A percentile compares a stretch with the other conserved stretches of the same genome.
Conservation (phyloP, 1,284 basidiomycete genomes). For the Ustilago curta region DNA sequence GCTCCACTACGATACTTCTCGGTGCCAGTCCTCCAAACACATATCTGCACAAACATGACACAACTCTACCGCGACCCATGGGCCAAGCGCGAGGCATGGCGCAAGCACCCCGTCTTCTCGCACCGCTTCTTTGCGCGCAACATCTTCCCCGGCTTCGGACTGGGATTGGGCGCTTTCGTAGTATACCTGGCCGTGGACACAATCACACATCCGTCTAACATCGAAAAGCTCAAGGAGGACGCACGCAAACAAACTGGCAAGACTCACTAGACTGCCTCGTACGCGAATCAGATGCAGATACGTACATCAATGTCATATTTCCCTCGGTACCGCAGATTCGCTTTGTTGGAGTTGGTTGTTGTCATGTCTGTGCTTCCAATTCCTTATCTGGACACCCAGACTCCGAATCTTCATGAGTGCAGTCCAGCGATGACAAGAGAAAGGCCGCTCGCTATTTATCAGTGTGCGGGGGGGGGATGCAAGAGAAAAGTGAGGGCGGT, state of each 20-base stretch:
- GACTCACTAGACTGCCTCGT: slow-evolving; percentile 15
- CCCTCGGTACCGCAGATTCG: not conserved
- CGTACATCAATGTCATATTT: slow-evolving; percentile 9
- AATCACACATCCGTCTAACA: slow-evolving; percentile 62
- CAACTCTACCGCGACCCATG: slow-evolving; percentile 66
- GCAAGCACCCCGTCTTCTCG: slow-evolving; percentile 69
- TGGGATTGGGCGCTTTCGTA: slow-evolving; percentile 62
- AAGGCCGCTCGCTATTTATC: too few relatives aligned
- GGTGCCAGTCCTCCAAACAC: slow-evolving; percentile 5
- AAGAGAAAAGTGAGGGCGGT: too few relatives aligned
- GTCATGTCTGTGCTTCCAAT: not conserved
- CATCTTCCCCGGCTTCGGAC: slow-evolving; percentile 67
- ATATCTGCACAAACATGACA: slow-evolving; percentile 42
- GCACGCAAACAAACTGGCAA: slow-evolving; percentile 56
- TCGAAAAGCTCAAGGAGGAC: slow-evolving; percentile 66
- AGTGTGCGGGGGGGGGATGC: too few relatives aligned
- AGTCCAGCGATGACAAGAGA: not conserved
- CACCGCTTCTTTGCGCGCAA: slow-evolving; percentile 62
- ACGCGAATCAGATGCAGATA: not conserved
- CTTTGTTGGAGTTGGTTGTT: not conserved
- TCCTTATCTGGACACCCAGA: not conserved
- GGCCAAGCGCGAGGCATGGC: slow-evolving; percentile 69
- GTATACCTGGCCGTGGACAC: slow-evolving; percentile 57
- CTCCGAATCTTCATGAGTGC: not conserved
- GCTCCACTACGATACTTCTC: not conserved